These are phyloP conservation scores for Xylaria sp. DNA, from an alignment of 2,329 filamentous ascomycete genomes.

Conservation along the genomic window DNA sequence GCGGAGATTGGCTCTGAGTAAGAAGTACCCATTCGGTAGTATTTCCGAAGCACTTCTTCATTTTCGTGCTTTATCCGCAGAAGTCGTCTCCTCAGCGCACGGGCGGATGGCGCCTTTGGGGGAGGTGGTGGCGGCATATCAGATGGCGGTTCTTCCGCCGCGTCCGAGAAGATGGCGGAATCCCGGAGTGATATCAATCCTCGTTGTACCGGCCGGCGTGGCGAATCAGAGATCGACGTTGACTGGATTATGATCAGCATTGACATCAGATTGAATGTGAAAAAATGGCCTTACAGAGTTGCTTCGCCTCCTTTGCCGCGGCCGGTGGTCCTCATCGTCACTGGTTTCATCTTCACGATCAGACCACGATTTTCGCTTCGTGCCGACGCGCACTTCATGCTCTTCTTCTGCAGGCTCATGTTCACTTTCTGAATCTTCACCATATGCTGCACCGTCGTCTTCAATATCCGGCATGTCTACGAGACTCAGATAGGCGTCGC, in stretches of 20 bases:
- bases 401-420: slow-evolving; percentile 47
- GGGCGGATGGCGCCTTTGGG: slow-evolving; percentile 61
- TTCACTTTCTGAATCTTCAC: slow-evolving; percentile 52
- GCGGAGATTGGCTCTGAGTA: slow-evolving; percentile 95
- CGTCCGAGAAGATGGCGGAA: slow-evolving; percentile 44
- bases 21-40: slow-evolving; percentile 82
- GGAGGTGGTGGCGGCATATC: slow-evolving; percentile 53
- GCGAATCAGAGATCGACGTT: slow-evolving; percentile 60
- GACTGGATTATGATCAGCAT: slow-evolving; percentile 43
- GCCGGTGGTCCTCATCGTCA: slow-evolving; percentile 69
- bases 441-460: slow-evolving; percentile 62
- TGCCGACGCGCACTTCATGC: slow-evolving; percentile 41
- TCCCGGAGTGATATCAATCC: slow-evolving; percentile 54
- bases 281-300: slow-evolving; percentile 62
- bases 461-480: slow-evolving; percentile 87
- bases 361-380: slow-evolving; percentile 77
- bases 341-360: slow-evolving; percentile 64
- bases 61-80: slow-evolving; percentile 71
- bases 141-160: slow-evolving; percentile 49
- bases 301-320: slow-evolving; percentile 74
- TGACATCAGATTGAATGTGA: slow-evolving; percentile 22
- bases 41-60: slow-evolving; percentile 68
- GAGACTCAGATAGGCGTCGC: slow-evolving; percentile 78
- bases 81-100: slow-evolving; percentile 65
- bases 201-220: slow-evolving; percentile 53